Evolutionary conservation across 176 grass and related monocot species (phyloP).

Genomic region (Carex myosuroides): DNA sequence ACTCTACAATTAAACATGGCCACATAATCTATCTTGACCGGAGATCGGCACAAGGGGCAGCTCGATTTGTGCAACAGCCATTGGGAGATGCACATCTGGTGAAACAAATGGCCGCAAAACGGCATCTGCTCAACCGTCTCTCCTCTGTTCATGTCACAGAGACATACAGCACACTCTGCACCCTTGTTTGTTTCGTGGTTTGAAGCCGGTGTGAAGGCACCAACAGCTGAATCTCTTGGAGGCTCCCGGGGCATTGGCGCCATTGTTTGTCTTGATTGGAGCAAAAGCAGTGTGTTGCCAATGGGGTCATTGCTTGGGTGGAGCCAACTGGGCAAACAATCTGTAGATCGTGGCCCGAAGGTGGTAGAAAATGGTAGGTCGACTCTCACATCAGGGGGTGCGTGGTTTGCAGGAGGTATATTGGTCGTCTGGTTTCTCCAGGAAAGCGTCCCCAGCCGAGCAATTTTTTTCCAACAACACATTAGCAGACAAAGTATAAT

Average conservation of each 20-base stretch:
- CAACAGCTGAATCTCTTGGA: not conserved
- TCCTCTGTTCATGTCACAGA: constrained; percentile 31
- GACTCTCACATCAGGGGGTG: too few relatives aligned
- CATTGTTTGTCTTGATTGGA: not conserved
- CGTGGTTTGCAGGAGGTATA: too few relatives aligned
- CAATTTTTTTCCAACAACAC: too few relatives aligned
- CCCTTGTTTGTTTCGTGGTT: not conserved
- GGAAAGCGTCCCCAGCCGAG: too few relatives aligned
- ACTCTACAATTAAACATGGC: too few relatives aligned
- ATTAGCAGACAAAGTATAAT: too few relatives aligned
- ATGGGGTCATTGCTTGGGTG: not conserved
- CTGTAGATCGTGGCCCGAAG: not conserved
- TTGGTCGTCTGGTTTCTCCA: too few relatives aligned
- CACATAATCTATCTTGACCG: not conserved
- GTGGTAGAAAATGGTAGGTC: too few relatives aligned
- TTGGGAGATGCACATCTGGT: constrained; percentile 36
- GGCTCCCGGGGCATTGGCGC: not conserved
- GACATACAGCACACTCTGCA: constrained; percentile 8
- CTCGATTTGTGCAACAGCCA: constrained; percentile 27
- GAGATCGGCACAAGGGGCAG: constrained; percentile 37
- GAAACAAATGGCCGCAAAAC: constrained; percentile 31
- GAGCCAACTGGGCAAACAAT: not conserved
- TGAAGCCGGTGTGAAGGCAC: not conserved
- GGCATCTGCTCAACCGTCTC: constrained; percentile 45
- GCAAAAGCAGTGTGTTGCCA: not conserved